phyloP scores from a whole-genome alignment of 2,329 filamentous ascomycete genomes.

The Phoma sp. region DNA sequence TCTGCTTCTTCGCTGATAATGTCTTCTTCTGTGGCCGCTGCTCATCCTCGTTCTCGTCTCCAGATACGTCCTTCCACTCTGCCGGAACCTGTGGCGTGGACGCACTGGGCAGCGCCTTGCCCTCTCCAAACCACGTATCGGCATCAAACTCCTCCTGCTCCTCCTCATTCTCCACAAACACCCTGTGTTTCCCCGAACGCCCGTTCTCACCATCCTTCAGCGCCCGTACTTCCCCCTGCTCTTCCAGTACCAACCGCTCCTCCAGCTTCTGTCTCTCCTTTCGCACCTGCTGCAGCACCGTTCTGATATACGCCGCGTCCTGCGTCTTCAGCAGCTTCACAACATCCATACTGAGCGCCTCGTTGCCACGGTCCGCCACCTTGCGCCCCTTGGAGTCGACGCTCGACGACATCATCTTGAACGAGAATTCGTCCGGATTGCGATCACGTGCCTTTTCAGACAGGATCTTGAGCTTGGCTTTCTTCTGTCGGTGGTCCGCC shows the following conservation, averaged over 20 bases:
- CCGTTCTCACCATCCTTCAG: conserved; percentile 39
- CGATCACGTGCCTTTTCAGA: conserved; percentile 65
- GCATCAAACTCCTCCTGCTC: conserved; percentile 51
- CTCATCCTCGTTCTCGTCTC: conserved; percentile 24
- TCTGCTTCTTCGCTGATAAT: conserved; percentile 41
- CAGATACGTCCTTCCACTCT: conserved; percentile 31
- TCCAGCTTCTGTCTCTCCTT: conserved; percentile 61
- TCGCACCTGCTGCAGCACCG: conserved; percentile 62
- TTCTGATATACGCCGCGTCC: conserved; percentile 67
- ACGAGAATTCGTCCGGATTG: conserved; percentile 71
- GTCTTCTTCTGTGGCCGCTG: conserved; percentile 25
- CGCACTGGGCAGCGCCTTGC: conserved; percentile 29
- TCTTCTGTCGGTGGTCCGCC: conserved; percentile 68
- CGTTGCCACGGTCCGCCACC: conserved; percentile 54
- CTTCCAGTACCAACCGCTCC: conserved; percentile 42
- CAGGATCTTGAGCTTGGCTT: conserved; percentile 64
- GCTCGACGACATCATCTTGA: conserved; percentile 64
- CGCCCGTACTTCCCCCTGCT: conserved; percentile 50
- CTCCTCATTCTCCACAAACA: conserved; percentile 51
- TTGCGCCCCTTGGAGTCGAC: conserved; percentile 54
- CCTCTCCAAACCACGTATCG: conserved; percentile 50
- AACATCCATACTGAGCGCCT: conserved; percentile 60
- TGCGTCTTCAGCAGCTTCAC: conserved; percentile 71
- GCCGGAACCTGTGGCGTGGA: conserved; percentile 29
- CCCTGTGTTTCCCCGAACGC: conserved; percentile 40